Evolutionary conservation across 768 basidiomycete species (phyloP), one percentile per base, ranked within the genome.

Genomic region (Brasilioporus rufonigricans): DNA sequence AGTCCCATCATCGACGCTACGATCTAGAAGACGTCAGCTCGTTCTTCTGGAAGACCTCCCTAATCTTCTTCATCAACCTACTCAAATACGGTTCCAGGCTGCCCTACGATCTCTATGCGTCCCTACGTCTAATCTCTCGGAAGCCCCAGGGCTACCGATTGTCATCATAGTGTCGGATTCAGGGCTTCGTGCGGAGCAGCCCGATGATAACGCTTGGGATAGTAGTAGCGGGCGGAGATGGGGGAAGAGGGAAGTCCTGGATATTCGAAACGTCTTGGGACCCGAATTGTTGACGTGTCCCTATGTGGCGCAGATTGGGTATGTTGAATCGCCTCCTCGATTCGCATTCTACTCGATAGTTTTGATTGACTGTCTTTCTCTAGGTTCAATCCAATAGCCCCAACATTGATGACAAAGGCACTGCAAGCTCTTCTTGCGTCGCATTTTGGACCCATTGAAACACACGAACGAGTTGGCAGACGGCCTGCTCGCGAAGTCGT

Each of bases 351-450:
- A 7, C 32, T 46, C n/a, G n/a, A n/a, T n/a, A n/a, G n/a, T 27
- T 19, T 45, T 50, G 58, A 26, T 39, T 43, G 29, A 14, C 40
- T 49, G 27, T 51, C 32, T 9, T 55, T 24, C 8, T 55, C 23
- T 62, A 96, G 94, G 41, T 98, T 98, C 73, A 93, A 97, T 59
- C 88, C 96, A 0, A 86, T 99, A 45, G 93, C 97, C 0, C 80
- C 85, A 0, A 98, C 96, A 0, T 78, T 94, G 43, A 80, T 97
- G 72, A 81, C 78, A 38, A 89, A 86, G 63, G 93, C 92, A 0
- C 76, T 99, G 1, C 84, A 86, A 62, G 63, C 75, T 16, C 67
- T 93, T 57, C 65, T 86, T 33, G 63, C 74, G 29, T 65, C 60
- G 26, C 79, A 87, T 68, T 81, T 81, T 60, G 60, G 77, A 18